phyloP scores from a whole-genome alignment of 1,284 basidiomycete genomes.

The Papiliotrema nemorosa region DNA sequence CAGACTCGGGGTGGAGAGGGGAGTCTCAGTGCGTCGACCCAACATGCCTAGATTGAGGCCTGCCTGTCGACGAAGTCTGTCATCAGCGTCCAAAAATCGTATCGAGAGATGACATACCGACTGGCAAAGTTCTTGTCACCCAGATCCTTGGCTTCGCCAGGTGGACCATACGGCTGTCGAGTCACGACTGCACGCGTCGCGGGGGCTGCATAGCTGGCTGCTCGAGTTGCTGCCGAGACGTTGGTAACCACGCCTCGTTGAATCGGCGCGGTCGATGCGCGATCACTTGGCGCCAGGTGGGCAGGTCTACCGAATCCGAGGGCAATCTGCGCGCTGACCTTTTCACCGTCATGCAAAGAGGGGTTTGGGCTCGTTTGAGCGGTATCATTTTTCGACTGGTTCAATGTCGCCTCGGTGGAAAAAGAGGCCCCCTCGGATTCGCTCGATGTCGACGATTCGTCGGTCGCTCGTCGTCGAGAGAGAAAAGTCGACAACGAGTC shows the following conservation, averaged over 20 bases:
- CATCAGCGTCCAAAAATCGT: not conserved
- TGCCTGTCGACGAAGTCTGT: constrained; percentile 26
- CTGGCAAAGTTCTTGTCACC: constrained; percentile 81
- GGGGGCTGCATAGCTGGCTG: not conserved
- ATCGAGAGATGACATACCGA: constrained; percentile 18
- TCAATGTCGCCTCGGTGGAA: not conserved
- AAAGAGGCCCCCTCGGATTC: not conserved
- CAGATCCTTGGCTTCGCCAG: constrained; percentile 76
- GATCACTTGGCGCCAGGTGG: not conserved
- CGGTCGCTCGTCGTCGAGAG: constrained; percentile 16
- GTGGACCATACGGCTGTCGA: constrained; percentile 80
- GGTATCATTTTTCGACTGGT: not conserved
- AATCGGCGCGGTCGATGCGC: not conserved
- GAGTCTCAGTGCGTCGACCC: constrained; percentile 23
- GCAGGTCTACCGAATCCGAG: constrained; percentile 1
- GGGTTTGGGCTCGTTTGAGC: not conserved
- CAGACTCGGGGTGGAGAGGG: constrained; percentile 9
- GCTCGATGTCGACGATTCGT: constrained; percentile 13
- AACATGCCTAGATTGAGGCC: constrained; percentile 36
- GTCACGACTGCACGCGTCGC: constrained; percentile 33
- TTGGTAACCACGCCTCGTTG: not conserved
- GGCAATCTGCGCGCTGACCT: not conserved
- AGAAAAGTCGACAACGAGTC: constrained; percentile 16
- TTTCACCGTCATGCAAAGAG: not conserved
- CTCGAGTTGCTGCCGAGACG: not conserved